Percentiles rank a stretch among this genome's conserved stretches.
These are phyloP conservation scores for Eustoma russellianum DNA, from an alignment of 257 asterid genomes.

Conservation along the genomic window DNA sequence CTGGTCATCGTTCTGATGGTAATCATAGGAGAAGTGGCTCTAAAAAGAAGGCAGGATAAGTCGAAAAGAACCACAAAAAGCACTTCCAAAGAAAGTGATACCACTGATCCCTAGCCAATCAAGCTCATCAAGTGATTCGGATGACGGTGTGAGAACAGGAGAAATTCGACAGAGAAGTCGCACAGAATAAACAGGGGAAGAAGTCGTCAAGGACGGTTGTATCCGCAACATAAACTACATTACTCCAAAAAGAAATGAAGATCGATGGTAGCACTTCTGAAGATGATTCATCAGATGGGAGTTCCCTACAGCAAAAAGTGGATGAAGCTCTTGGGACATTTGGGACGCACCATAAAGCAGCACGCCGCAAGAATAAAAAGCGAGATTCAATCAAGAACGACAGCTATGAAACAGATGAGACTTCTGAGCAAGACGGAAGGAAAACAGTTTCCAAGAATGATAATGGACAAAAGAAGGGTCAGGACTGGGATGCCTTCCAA, in stretches of 20 bases:
- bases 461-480: constrained; percentile 33
- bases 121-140: constrained; percentile 38
- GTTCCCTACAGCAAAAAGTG: constrained; percentile 42
- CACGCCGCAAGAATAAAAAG: constrained; percentile 24
- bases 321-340: constrained; percentile 55
- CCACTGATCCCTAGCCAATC: constrained; percentile 23
- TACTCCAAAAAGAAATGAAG: constrained; percentile 42
- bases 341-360: constrained; percentile 35
- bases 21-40: constrained; percentile 17
- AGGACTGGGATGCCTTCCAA: constrained; percentile 73
- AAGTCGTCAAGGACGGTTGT: constrained; percentile 59
- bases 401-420: constrained; percentile 11
- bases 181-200: constrained; percentile 33
- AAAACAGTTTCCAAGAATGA: constrained; percentile 9
- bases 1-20: constrained; percentile 22
- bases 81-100: constrained; percentile 16
- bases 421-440: constrained; percentile 17
- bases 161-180: constrained; percentile 23
- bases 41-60: constrained; percentile 33
- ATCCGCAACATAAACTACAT: constrained; percentile 79
- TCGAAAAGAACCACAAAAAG: constrained; percentile 14
- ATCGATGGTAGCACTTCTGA: constrained; percentile 26
- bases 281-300: constrained; percentile 36
- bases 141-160: constrained; percentile 30
- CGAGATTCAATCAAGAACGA: constrained; percentile 32